Evolutionary conservation across 2,329 filamentous ascomycete species (phyloP).

Genomic region (Hypoxylon sp.): DNA sequence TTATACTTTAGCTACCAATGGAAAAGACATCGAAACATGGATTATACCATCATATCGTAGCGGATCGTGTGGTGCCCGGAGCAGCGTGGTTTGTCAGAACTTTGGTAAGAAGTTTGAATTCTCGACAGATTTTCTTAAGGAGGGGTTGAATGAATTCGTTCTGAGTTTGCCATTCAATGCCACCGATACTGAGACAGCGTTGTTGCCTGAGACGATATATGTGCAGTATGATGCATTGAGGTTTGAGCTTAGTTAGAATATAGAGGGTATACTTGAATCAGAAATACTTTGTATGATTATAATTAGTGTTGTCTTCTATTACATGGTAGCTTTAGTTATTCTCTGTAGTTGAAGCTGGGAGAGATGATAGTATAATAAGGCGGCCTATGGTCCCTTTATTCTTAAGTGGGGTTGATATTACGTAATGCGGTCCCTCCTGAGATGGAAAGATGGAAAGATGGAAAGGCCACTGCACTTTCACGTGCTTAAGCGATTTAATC

Average conservation of each 20-base stretch:
- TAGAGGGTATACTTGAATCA: background rate
- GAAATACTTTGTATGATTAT: background rate
- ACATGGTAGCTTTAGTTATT: too few species aligned
- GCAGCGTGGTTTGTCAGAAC: constrained; percentile 67
- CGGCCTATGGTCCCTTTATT: too few species aligned
- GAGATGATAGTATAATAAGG: too few species aligned
- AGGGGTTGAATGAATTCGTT: constrained; percentile 62
- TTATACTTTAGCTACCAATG: constrained; percentile 53
- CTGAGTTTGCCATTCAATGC: constrained; percentile 66
- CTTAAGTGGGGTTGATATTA: too few species aligned
- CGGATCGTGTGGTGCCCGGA: constrained; percentile 66
- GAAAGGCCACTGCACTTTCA: too few species aligned
- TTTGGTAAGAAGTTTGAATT: constrained; percentile 66
- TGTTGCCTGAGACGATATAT: constrained; percentile 63
- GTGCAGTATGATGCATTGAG: constrained; percentile 71
- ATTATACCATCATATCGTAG: constrained; percentile 65
- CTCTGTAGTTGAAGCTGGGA: too few species aligned
- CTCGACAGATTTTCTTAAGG: constrained; percentile 54
- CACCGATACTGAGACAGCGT: constrained; percentile 64
- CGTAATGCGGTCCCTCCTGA: too few species aligned
- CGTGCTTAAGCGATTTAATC: too few species aligned
- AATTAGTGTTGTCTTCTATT: too few species aligned
- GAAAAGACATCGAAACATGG: constrained; percentile 57
- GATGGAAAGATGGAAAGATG: too few species aligned
- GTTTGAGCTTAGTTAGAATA: constrained; percentile 55